Evolutionary conservation across 495 filamentous ascomycete genomes (phyloP), one percentile per base, ranked within the genome.

Genomic region (Trypethelium eluteriae): DNA sequence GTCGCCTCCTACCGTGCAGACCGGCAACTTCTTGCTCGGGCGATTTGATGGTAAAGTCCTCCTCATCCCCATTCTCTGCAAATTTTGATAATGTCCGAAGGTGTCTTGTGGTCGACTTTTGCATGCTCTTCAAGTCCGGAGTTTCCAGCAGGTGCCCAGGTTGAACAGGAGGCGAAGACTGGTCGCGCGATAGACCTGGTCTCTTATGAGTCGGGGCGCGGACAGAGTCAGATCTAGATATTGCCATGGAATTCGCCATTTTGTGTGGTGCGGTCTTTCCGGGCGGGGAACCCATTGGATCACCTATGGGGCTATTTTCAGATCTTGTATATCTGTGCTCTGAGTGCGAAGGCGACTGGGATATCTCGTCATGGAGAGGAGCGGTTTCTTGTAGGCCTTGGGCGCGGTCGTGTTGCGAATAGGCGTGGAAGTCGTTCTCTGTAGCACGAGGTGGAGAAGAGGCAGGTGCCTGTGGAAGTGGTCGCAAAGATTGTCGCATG

Each of bases 11-110:
- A 36, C 93, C 93, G 69, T 91, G 87, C 63, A 98, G 77, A 61
- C 94, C 95, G 32, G 87, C 86, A 11, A 99, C 94, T 72, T 96
- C 91, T 65, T 92, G 86, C 2, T 87, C 85, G 10, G 87, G 80
- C 2, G 85, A 84, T 62, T 82, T 86, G 49, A 97, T 86, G 57
- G 86, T 81, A 69, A 97, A 92, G 36, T 96, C 92, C 34, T 91
- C 91, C 2, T 81, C 82, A 32, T 87, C 84, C 1, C 84, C 86
- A 39, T 85, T 84, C 67, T 93, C 73, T 2, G 92, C 92, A 69
- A 97, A 82, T 70, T 87, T 89, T 1, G 94, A 98, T 7, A 99
- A 80, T 0, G 91, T 93, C 16, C 93, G 88, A 14, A 99, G 83
- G 74, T 98, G 90, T 66, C 88, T 87, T 2, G 92, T 97, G 0